Conservation (phyloP, 2,329 filamentous ascomycete species). For the Colletotrichum simmondsii region DNA sequence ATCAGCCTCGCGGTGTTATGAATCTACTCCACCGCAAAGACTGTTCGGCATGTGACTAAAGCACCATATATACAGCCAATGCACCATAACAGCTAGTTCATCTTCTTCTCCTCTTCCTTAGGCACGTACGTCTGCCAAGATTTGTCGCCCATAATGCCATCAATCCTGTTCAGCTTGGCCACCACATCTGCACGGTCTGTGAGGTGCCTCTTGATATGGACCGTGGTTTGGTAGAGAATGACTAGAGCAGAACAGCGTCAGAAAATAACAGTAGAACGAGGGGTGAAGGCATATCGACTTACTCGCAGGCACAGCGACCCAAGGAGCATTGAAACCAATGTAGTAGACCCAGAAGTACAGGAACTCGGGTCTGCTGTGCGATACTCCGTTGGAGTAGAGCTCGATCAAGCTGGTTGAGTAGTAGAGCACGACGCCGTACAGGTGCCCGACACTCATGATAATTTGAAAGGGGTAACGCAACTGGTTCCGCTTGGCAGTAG, state of each 20-base stretch:
- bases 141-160: not conserved
- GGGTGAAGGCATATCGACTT: constrained; percentile 42
- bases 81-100: not conserved
- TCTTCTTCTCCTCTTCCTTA: not conserved
- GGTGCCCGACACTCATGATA: constrained; percentile 62
- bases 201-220: not conserved
- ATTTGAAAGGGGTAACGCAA: constrained; percentile 63
- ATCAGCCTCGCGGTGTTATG: not conserved
- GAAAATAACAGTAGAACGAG: not conserved
- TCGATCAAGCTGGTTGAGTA: constrained; percentile 68
- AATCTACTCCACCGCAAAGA: not conserved
- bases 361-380: constrained; percentile 68
- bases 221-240: constrained; percentile 7
- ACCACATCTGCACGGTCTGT: not conserved
- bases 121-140: not conserved
- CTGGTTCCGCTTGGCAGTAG: constrained; percentile 55
- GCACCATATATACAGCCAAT: not conserved
- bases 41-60: not conserved
- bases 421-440: constrained; percentile 73
- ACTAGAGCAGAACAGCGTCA: constrained; percentile 4
- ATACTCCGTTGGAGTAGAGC: constrained; percentile 53
- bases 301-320: constrained; percentile 68
- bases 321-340: constrained; percentile 69
- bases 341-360: constrained; percentile 75
- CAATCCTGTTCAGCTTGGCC: not conserved